A percentile compares a stretch with the other conserved stretches of the same genome.
Conservation (phyloP, 495 filamentous ascomycete genomes). For the Opeltia flavorubescens region DNA sequence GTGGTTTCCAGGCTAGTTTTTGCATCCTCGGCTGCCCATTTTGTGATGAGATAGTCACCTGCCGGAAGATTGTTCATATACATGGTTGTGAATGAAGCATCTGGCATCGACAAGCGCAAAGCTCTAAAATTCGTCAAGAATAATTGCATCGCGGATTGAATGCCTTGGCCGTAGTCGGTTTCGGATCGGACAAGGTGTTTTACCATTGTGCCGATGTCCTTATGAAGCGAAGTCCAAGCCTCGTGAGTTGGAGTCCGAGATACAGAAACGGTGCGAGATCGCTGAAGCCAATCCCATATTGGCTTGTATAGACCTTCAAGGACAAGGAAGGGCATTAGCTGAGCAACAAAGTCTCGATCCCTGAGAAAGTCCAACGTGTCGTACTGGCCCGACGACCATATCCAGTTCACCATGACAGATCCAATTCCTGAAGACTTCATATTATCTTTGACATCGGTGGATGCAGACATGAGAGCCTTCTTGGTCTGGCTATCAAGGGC, state of each 20-base stretch:
- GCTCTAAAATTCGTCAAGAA: not conserved
- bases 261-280: not conserved
- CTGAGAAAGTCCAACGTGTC: slow-evolving; percentile 22
- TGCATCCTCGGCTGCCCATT: not conserved
- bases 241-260: not conserved
- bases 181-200: not conserved
- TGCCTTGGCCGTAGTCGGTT: not conserved
- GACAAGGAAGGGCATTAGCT: slow-evolving; percentile 33
- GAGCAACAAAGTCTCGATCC: slow-evolving; percentile 17
- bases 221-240: not conserved
- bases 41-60: not conserved
- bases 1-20: not conserved
- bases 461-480: slow-evolving; percentile 16
- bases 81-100: not conserved
- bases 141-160: slow-evolving; percentile 1
- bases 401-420: slow-evolving; percentile 32
- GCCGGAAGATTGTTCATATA: not conserved
- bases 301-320: slow-evolving; percentile 33
- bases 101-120: not conserved
- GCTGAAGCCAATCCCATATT: slow-evolving; percentile 26
- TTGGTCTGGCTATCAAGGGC: slow-evolving; percentile 21
- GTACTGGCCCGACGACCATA: slow-evolving; percentile 33
- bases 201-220: not conserved
- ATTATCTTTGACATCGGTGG: slow-evolving; percentile 14
- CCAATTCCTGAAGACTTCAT: slow-evolving; percentile 28